Conservation (phyloP, 2,329 filamentous ascomycete species). For the Trichoderma lentiforme region DNA sequence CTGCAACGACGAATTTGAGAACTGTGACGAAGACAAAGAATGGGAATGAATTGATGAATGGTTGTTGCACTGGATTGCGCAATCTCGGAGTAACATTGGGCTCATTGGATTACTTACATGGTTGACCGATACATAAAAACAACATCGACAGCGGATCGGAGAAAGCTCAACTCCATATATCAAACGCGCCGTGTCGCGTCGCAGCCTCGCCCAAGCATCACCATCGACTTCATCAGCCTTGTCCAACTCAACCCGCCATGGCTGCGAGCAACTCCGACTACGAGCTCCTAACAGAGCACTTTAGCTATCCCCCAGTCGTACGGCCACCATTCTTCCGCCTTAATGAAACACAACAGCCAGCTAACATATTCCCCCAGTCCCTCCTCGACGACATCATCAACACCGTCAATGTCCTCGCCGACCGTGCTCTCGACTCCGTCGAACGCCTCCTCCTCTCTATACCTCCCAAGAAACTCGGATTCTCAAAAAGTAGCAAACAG, state of each 20-base stretch:
- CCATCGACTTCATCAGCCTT: constrained; percentile 3
- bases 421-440: constrained; percentile 82
- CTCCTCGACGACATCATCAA: constrained; percentile 98
- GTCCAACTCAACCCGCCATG: constrained; percentile 25
- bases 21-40: background rate
- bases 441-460: constrained; percentile 76
- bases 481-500: constrained; percentile 44
- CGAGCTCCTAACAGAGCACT: constrained; percentile 86
- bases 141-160: background rate
- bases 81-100: too few relatives aligned
- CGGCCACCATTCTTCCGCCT: constrained; percentile 33
- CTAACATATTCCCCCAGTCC: constrained; percentile 51
- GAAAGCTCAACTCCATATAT: background rate
- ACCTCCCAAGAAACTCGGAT: constrained; percentile 76
- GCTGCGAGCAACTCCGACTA: constrained; percentile 47
- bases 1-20: background rate
- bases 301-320: constrained; percentile 90
- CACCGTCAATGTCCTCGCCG: constrained; percentile 88
- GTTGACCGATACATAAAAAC: background rate
- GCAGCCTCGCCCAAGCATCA: background rate
- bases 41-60: background rate
- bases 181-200: constrained; percentile 20
- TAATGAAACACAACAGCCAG: background rate
- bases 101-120: background rate
- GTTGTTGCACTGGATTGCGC: background rate